phyloP scores from a whole-genome alignment of 139 green algal genomes.

The Coccomyxa sp. region DNA sequence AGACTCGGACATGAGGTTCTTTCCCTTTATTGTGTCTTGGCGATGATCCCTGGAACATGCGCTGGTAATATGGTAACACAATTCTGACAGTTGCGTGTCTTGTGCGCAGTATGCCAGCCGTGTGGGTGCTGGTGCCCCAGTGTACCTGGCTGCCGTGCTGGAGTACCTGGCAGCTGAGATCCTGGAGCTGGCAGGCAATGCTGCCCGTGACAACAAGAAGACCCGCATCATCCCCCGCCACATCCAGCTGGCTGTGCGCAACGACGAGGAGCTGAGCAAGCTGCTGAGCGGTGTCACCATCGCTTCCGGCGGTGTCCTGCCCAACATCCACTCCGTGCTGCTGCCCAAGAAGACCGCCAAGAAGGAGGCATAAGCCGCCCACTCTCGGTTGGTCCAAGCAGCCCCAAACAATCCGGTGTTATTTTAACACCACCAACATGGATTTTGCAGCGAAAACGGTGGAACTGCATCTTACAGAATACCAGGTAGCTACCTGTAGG shows the following conservation, averaged over 20 bases:
- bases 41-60: too few relatives aligned
- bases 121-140: constrained; percentile 60
- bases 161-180: constrained; percentile 84
- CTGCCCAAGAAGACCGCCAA: constrained; percentile 76
- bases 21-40: too few relatives aligned
- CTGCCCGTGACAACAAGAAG: constrained; percentile 80
- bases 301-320: constrained; percentile 73
- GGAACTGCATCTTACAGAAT: too few relatives aligned
- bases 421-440: background rate
- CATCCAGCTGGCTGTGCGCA: constrained; percentile 89
- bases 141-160: constrained; percentile 76
- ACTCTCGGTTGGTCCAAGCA: background rate
- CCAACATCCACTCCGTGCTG: constrained; percentile 85
- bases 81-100: background rate
- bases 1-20: too few relatives aligned
- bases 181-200: constrained; percentile 71
- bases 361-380: constrained; percentile 1
- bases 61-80: too few relatives aligned
- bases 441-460: too few relatives aligned
- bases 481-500: too few relatives aligned
- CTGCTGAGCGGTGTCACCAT: constrained; percentile 79
- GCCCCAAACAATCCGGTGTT: background rate
- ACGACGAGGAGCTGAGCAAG: constrained; percentile 94
- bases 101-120: constrained; percentile 35
- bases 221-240: constrained; percentile 77